Conservation (phyloP, 768 basidiomycete species). For the Phanerochaete sordida region DNA sequence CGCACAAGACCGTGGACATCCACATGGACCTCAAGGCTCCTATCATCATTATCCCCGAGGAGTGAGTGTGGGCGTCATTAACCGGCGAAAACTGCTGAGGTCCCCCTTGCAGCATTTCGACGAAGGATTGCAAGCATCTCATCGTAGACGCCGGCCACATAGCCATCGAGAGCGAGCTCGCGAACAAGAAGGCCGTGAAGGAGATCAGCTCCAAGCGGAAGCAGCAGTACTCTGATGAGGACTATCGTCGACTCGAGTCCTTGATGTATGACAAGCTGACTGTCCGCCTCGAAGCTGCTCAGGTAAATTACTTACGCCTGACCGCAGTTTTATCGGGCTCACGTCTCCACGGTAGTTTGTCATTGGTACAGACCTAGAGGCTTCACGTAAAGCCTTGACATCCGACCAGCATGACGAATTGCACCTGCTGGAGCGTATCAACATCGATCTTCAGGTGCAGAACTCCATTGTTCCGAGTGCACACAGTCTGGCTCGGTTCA, state of each 20-base stretch:
- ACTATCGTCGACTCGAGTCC: slow-evolving; percentile 80
- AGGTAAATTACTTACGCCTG: slow-evolving; percentile 48
- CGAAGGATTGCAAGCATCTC: slow-evolving; percentile 75
- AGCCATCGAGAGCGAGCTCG: slow-evolving; percentile 86
- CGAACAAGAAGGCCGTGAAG: slow-evolving; percentile 74
- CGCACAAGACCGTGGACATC: slow-evolving; percentile 95
- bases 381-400: slow-evolving; percentile 77
- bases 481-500: slow-evolving; percentile 81
- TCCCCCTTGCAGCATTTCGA: slow-evolving; percentile 60
- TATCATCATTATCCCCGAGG: slow-evolving; percentile 94
- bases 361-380: slow-evolving; percentile 77
- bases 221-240: slow-evolving; percentile 81
- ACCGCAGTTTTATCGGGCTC: neutral
- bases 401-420: slow-evolving; percentile 54
- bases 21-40: slow-evolving; percentile 96
- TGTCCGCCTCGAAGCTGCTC: slow-evolving; percentile 81
- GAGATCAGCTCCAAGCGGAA: slow-evolving; percentile 81
- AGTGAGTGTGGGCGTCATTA: slow-evolving; percentile 40
- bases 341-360: slow-evolving; percentile 61
- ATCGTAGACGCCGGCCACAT: slow-evolving; percentile 97
- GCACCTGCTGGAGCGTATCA: slow-evolving; percentile 90
- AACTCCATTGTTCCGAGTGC: slow-evolving; percentile 89
- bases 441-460: slow-evolving; percentile 83
- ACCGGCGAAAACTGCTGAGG: neutral
- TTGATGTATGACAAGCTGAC: slow-evolving; percentile 94